These are phyloP conservation scores for Hypoxylon trugodes DNA, from an alignment of 495 filamentous ascomycete genomes.

Conservation along the genomic window DNA sequence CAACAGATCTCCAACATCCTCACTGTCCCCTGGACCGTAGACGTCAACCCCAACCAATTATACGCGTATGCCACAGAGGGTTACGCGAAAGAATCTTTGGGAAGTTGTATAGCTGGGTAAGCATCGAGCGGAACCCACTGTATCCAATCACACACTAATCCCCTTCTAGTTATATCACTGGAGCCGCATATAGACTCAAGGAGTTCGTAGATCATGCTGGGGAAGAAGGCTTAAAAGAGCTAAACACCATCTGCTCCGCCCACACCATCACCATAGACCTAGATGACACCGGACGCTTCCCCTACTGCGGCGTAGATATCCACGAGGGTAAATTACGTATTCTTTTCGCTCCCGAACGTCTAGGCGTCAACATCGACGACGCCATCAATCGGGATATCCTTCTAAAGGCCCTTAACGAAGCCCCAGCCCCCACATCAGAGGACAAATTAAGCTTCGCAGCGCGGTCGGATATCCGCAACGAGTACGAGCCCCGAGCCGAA, in stretches of 20 bases:
- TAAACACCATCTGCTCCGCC: constrained; percentile 57
- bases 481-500: constrained; percentile 53
- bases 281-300: constrained; percentile 51
- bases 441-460: constrained; percentile 53
- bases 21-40: constrained; percentile 57
- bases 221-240: constrained; percentile 51
- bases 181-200: constrained; percentile 51
- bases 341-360: constrained; percentile 51
- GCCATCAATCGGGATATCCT: constrained; percentile 48
- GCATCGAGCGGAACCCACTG: not conserved
- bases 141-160: not conserved
- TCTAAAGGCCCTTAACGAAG: constrained; percentile 52
- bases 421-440: constrained; percentile 39
- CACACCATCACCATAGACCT: constrained; percentile 58
- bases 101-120: constrained; percentile 55
- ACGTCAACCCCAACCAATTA: constrained; percentile 56
- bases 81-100: constrained; percentile 56
- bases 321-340: constrained; percentile 57
- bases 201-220: constrained; percentile 47
- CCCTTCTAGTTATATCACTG: constrained; percentile 52
- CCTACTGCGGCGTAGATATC: constrained; percentile 56
- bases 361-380: constrained; percentile 56
- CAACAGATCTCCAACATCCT: constrained; percentile 52
- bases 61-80: constrained; percentile 58
- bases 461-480: constrained; percentile 52